Evolutionary conservation across 345 rosid species (phyloP).

Genomic region (Melastoma malabathricum): DNA sequence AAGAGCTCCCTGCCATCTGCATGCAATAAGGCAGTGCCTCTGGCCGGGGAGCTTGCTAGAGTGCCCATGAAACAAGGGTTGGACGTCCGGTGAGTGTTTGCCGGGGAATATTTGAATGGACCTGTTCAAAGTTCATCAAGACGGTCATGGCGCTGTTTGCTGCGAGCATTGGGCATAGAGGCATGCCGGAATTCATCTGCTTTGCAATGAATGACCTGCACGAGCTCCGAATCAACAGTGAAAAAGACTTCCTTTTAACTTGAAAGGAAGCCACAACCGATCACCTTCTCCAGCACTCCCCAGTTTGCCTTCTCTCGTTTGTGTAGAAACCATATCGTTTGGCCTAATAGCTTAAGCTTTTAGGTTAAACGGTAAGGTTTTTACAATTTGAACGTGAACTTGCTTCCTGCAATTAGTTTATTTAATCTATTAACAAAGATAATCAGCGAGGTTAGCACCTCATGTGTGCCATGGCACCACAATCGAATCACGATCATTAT

Average conservation of each 20-base stretch:
- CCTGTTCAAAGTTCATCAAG: constrained; percentile 53
- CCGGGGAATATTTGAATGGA: constrained; percentile 35
- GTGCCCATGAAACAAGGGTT: constrained; percentile 58
- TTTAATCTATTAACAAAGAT: neutral
- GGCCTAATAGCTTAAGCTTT: too few relatives aligned
- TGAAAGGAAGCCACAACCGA: constrained; percentile 64
- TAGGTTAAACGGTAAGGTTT: too few relatives aligned
- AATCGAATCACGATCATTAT: neutral
- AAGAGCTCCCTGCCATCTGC: constrained; percentile 81
- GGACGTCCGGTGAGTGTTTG: constrained; percentile 41
- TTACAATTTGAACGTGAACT: constrained; percentile 41
- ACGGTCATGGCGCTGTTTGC: constrained; percentile 30
- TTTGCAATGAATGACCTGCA: constrained; percentile 41
- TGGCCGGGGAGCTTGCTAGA: constrained; percentile 26
- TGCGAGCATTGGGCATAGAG: constrained; percentile 49
- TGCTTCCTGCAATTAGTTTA: constrained; percentile 33
- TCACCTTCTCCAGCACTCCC: constrained; percentile 33
- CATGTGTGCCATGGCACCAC: too few relatives aligned
- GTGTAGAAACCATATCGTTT: too few relatives aligned
- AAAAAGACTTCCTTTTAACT: constrained; percentile 47
- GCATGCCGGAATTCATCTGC: constrained; percentile 41
- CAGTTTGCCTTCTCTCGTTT: constrained; percentile 38
- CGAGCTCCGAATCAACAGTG: constrained; percentile 41
- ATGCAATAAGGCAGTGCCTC: constrained; percentile 22
- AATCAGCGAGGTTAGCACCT: too few relatives aligned